Conservation (phyloP, 345 rosid genomes). For the Arabidopsis thaliana region TAIR10.1 NC_003074.8:1437001-1437500, state of each 20-base stretch:
- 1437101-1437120: conserved; percentile 94
- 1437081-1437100: conserved; percentile 75
- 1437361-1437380: conserved; percentile 41
- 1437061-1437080: conserved; percentile 71
- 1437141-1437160: not conserved
- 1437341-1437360: conserved; percentile 49
- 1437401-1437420: conserved; percentile 57
- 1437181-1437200: not conserved
- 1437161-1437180: not conserved
- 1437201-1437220: not conserved
- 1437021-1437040: conserved; percentile 66
- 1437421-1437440: conserved; percentile 74
- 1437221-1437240: conserved; percentile 55
- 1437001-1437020: conserved; percentile 74
- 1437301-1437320: conserved; percentile 57
- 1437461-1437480: conserved; percentile 41
- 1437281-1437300: conserved; percentile 63
- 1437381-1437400: conserved; percentile 55
- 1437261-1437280: conserved; percentile 68
- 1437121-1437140: conserved; percentile 69
- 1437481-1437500: conserved; percentile 29
- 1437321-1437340: conserved; percentile 50
- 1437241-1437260: conserved; percentile 70
- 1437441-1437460: conserved; percentile 65
- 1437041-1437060: conserved; percentile 78